A percentile compares a stretch with the other conserved stretches of the same genome.
Evolutionary conservation across 1,139 yeast genomes (phyloP).

Genomic region (Yamadazyma songkhlaensis): DNA sequence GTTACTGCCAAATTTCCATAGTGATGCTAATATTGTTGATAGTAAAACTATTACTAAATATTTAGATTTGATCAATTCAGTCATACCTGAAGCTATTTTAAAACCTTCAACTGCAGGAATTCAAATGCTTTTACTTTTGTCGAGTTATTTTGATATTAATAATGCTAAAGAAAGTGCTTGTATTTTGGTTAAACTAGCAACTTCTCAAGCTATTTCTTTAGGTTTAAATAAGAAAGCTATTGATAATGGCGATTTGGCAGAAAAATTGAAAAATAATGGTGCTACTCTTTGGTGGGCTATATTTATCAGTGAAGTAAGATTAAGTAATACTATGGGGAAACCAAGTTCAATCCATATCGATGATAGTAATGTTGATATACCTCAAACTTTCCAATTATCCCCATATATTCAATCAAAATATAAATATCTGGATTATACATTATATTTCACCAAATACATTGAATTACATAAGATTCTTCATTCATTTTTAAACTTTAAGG

Average conservation of each 20-base stretch:
- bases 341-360: constrained; percentile 1
- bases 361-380: neutral
- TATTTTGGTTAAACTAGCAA: neutral
- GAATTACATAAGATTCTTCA: constrained; percentile 1
- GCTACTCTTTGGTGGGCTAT: neutral
- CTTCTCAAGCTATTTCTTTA: neutral
- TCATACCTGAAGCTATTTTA: no score
- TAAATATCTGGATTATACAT: neutral
- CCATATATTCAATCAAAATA: neutral
- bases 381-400: neutral
- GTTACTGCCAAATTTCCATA: no score
- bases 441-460: constrained; percentile 4
- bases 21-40: no score
- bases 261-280: neutral
- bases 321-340: neutral
- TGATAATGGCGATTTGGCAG: neutral
- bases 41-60: no score
- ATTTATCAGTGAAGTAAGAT: neutral
- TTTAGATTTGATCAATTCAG: no score
- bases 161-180: constrained; percentile 1
- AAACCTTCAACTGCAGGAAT: no score
- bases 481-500: no score
- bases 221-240: neutral
- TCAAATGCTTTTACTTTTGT: no score
- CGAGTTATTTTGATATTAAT: neutral